Base-by-base conservation (phyloP, 805 yeast species). In the Yarrowia sp. region DNA sequence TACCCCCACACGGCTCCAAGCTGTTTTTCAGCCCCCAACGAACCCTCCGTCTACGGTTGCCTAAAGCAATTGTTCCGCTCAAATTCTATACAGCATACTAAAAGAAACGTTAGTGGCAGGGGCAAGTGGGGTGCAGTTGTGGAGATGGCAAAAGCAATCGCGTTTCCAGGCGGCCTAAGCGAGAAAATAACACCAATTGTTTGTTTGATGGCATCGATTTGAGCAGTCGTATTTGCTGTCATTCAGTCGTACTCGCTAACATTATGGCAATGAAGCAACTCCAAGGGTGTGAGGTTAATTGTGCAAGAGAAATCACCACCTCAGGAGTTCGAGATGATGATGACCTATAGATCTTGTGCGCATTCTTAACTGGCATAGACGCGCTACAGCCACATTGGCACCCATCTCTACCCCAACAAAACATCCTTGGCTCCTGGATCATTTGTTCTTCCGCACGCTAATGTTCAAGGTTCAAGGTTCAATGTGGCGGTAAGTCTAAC, bases 1-100 rank as follows among this genome's bases (percentile, higher is more conserved):
- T 14, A 14, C 52, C 52, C 52, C 52, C 52, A 46, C 52, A 15
- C 52, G 52, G 52, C 52, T 46, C 52, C 36, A 46, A 24, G 19
- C 9, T 20, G 46, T 19, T 43, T 43, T 10, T 44, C n/a, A 15
- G 10, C 52, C 52, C 52, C 52, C 24, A 46, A 34, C 52, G 7
- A 44, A 44, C 49, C 30, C 30, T 44, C 33, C 4, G n/a, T 20
- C 39, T 30, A 14, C 55, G 55, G 55, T 17, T 50, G 55, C 55
- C 55, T 13, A 50, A 50, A n/a, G 9, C 55, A 34, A 49, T 30
- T 30, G 40, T 24, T 17, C 55, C 40, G 55, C 19, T 33, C 24
- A 34, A 50, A 50, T 33, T n/a, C 40, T 49, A 30, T 49, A 30
- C 53, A 9, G 38, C 47, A 43, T 19, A 19, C 24, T 47, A 47